Evolutionary conservation across 768 basidiomycete genomes (phyloP).

Genomic region (Tylopilus plumbeoviolaceoides): DNA sequence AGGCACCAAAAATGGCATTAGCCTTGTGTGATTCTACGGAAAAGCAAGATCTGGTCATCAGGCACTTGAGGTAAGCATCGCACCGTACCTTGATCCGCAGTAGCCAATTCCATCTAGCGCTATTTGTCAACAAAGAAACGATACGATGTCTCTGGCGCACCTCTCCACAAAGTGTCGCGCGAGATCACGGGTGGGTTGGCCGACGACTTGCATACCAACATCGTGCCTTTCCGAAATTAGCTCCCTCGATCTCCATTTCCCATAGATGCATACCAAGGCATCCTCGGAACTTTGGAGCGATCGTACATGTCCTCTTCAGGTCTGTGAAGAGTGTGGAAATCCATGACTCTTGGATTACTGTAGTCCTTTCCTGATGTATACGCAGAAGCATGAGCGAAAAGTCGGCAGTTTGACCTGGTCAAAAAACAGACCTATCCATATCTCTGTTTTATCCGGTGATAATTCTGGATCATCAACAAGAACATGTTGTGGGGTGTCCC

Average conservation of each 20-base stretch:
- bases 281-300: conserved; percentile 79
- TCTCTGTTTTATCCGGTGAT: conserved; percentile 54
- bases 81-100: conserved; percentile 79
- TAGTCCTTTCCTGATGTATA: conserved; percentile 79
- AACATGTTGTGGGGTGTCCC: conserved; percentile 96
- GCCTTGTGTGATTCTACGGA: conserved; percentile 78
- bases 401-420: not conserved
- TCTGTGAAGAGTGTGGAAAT: conserved; percentile 84
- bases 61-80: not conserved
- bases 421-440: conserved; percentile 74
- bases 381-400: not conserved
- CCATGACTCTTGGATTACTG: conserved; percentile 81
- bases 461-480: conserved; percentile 79
- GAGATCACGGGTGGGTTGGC: conserved; percentile 92
- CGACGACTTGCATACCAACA: conserved; percentile 92
- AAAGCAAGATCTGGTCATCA: not conserved
- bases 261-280: conserved; percentile 77
- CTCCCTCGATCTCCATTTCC: not conserved
- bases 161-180: conserved; percentile 93
- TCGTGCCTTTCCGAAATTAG: conserved; percentile 69
- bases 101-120: conserved; percentile 84
- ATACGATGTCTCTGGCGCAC: conserved; percentile 33
- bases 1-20: conserved; percentile 92
- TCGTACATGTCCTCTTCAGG: conserved; percentile 97
- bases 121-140: conserved; percentile 2